Evolutionary conservation across 2,329 filamentous ascomycete genomes (phyloP).

Genomic region (Ophiostoma himal-ulmi): DNA sequence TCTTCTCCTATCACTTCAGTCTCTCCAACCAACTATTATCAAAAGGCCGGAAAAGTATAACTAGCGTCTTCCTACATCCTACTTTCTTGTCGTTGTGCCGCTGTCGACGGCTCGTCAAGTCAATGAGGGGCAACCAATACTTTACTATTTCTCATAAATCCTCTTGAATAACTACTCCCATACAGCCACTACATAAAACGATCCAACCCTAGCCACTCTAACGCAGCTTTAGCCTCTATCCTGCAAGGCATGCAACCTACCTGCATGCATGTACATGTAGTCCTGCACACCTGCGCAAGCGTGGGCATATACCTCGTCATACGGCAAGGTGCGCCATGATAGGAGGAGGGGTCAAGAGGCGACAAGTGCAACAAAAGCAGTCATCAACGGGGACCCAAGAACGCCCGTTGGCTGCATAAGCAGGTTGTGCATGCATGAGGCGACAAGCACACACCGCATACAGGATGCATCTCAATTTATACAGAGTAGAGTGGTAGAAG

Average conservation of each 20-base stretch:
- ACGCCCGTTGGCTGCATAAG: neutral
- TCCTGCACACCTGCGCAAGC: neutral
- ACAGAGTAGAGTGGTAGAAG: neutral
- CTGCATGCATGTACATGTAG: neutral
- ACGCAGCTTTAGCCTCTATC: conserved; percentile 10
- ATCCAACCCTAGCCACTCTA: conserved; percentile 9
- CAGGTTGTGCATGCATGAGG: neutral
- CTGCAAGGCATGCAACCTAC: conserved; percentile 10
- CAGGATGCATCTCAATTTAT: neutral
- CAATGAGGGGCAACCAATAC: conserved; percentile 4
- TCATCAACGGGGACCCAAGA: neutral
- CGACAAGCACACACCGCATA: neutral
- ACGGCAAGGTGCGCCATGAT: neutral
- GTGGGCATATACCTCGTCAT: neutral
- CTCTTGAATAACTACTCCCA: neutral
- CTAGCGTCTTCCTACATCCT: neutral
- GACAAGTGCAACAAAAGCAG: neutral
- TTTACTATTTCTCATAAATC: neutral
- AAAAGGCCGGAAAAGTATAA: neutral
- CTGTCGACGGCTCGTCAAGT: neutral
- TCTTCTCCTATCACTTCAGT: neutral
- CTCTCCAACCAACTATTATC: neutral
- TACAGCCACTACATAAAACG: neutral
- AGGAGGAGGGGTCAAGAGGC: neutral
- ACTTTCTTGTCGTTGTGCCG: neutral